These are phyloP conservation scores for Fragilariopsis cylindrus DNA, from an alignment of 108 stramenopile genomes.

Conservation along the genomic window DNA sequence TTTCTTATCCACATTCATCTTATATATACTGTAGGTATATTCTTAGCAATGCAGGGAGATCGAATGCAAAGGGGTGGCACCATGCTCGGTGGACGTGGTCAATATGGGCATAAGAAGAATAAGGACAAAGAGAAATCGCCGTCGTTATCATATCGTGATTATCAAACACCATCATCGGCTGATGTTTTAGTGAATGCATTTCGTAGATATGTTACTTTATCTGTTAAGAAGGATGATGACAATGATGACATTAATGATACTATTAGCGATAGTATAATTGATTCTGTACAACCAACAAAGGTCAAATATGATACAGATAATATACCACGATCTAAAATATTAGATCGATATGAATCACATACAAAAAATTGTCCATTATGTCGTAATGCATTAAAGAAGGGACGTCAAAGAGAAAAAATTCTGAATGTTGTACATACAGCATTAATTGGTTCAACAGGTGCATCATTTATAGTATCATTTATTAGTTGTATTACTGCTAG, in stretches of 20 bases:
- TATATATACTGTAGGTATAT: background rate
- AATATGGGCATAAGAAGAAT: background rate
- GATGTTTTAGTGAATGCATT: background rate
- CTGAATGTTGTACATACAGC: background rate
- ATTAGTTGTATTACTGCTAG: background rate
- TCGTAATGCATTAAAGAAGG: background rate
- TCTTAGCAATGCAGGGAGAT: conserved; percentile 1
- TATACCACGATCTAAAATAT: background rate
- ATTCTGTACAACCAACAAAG: background rate
- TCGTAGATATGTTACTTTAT: background rate
- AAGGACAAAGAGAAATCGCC: too few relatives aligned
- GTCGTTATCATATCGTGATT: background rate
- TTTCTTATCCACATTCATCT: too few relatives aligned
- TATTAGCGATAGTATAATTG: background rate
- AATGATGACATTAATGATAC: background rate
- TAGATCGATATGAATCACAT: background rate
- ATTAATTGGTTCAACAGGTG: background rate
- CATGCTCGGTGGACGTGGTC: background rate
- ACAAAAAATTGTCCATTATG: background rate
- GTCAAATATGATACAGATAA: background rate
- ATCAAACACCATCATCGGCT: background rate
- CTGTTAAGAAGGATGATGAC: background rate
- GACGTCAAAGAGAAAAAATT: background rate
- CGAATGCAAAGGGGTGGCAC: background rate
- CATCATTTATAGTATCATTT: background rate